These are phyloP conservation scores for Eimeria praecox DNA, from an alignment of 169 alveolate species.

Conservation along the genomic window DNA sequence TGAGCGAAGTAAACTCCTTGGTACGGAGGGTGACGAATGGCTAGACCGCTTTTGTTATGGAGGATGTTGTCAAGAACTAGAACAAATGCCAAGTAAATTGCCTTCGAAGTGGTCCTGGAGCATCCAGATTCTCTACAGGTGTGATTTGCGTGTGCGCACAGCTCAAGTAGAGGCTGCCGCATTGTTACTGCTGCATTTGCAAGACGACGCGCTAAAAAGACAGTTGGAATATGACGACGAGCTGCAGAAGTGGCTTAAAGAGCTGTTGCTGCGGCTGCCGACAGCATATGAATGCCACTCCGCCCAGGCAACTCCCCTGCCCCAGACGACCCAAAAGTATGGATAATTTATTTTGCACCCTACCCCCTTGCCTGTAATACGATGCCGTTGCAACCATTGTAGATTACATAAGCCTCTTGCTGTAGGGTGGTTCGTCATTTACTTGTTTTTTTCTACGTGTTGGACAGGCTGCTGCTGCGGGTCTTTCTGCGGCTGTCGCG, in stretches of 20 bases:
- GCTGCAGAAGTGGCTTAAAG: constrained; percentile 55
- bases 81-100: not conserved
- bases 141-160: not conserved
- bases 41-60: not conserved
- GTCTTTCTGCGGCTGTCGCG: constrained; percentile 53
- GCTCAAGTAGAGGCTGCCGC: constrained; percentile 50
- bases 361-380: not conserved
- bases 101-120: not conserved
- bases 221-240: not conserved
- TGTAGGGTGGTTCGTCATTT: not conserved
- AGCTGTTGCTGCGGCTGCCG: constrained; percentile 43
- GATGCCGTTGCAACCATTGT: not conserved
- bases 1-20: constrained; percentile 37
- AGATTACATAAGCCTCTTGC: not conserved
- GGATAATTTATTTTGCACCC: not conserved
- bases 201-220: constrained; percentile 34
- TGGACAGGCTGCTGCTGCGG: constrained; percentile 59
- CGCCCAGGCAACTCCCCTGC: constrained; percentile 8
- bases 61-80: not conserved
- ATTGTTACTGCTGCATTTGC: constrained; percentile 47
- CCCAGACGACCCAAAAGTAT: constrained; percentile 31
- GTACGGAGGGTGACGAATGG: constrained; percentile 8
- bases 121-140: not conserved
- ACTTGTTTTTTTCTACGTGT: not conserved
- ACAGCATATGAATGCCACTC: constrained; percentile 35